These are phyloP conservation scores for Silene conica DNA, from an alignment of 148 eudicot genomes.

Conservation along the genomic window DNA sequence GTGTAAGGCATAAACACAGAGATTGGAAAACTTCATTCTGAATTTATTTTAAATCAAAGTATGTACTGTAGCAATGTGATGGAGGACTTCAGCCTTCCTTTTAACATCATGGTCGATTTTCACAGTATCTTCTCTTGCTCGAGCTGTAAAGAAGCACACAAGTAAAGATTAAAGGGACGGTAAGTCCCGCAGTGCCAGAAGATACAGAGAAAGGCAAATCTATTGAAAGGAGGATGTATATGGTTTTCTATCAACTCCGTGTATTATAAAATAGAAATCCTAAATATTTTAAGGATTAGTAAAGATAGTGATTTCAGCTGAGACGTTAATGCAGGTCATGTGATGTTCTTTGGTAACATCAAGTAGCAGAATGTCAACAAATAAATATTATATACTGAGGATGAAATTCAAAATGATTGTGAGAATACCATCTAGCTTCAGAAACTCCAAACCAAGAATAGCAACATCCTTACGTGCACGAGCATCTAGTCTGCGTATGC, in stretches of 20 bases:
- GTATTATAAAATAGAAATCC: neutral
- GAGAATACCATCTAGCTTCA: slow-evolving; percentile 81
- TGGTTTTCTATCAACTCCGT: neutral
- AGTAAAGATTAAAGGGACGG: neutral
- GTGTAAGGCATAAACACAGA: neutral
- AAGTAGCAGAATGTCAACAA: neutral
- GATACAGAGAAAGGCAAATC: neutral
- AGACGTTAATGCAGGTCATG: neutral
- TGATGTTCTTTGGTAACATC: neutral
- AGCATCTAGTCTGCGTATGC: slow-evolving; percentile 76
- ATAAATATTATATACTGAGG: neutral
- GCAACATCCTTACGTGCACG: slow-evolving; percentile 94
- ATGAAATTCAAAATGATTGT: neutral
- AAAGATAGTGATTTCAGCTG: neutral
- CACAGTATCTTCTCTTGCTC: slow-evolving; percentile 90
- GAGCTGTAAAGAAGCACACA: slow-evolving; percentile 54
- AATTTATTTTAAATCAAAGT: neutral
- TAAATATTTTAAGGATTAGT: neutral
- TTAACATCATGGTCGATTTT: slow-evolving; percentile 78
- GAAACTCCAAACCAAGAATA: slow-evolving; percentile 74
- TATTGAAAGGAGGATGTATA: neutral
- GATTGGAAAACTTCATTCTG: neutral
- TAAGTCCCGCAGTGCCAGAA: slow-evolving; percentile 1
- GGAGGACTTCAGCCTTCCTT: slow-evolving; percentile 83
- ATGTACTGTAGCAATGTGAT: slow-evolving; percentile 73